Evolutionary conservation across 306 rosid species (phyloP).

Genomic region (Rubus idaeus): DNA sequence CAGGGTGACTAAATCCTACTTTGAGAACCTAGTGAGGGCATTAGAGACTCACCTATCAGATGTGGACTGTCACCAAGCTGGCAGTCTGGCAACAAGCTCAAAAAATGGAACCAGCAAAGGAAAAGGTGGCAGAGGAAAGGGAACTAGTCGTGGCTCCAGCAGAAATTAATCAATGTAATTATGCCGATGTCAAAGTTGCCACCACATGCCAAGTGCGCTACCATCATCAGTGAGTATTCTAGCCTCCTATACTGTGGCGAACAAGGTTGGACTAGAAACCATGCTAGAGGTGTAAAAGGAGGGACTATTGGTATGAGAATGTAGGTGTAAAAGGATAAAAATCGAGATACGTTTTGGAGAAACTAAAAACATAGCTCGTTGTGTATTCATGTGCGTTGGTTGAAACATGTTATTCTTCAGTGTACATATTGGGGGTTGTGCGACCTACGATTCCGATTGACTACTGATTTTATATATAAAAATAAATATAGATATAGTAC

Average conservation of each 20-base stretch:
- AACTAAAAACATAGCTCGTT: not conserved
- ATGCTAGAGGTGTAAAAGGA: not conserved
- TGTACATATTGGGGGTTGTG: constrained; percentile 4
- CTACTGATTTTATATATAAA: not conserved
- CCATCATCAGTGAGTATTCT: not conserved
- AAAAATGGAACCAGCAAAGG: constrained; percentile 4
- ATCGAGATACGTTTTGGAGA: not conserved
- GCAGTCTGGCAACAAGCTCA: constrained; percentile 3
- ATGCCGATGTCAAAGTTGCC: not conserved
- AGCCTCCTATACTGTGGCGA: not conserved
- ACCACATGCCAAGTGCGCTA: constrained; percentile 10
- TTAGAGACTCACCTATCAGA: constrained; percentile 61
- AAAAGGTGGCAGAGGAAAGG: constrained; percentile 13
- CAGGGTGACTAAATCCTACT: constrained; percentile 25
- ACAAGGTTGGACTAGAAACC: not conserved
- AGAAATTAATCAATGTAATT: constrained; percentile 4
- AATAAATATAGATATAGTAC: not conserved
- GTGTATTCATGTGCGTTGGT: constrained; percentile 6
- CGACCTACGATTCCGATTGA: not conserved
- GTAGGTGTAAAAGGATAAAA: not conserved
- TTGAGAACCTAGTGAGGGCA: constrained; percentile 55
- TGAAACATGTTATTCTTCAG: not conserved
- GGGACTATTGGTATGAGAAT: not conserved
- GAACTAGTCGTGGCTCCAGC: constrained; percentile 16
- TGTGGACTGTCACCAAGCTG: constrained; percentile 25